A percentile compares a stretch with the other conserved stretches of the same genome.
phyloP scores from a whole-genome alignment of 139 green algal genomes.

The Chlamydomonas sphaeroides region DNA sequence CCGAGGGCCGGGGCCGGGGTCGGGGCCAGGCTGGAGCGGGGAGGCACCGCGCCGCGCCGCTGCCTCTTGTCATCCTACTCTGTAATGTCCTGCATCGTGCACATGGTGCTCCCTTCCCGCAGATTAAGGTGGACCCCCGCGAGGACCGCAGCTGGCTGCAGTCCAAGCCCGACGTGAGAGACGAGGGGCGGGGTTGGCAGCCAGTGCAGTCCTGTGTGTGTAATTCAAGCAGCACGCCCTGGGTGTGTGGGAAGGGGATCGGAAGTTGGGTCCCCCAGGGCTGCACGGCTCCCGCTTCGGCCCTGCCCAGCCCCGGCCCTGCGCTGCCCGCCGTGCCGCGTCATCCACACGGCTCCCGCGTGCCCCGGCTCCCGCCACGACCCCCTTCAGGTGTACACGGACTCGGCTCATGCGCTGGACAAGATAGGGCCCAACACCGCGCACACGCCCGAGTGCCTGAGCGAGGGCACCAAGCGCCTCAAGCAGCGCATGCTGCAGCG shows the following conservation, averaged over 20 bases:
- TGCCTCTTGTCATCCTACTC: too few species aligned
- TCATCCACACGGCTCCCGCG: neutral
- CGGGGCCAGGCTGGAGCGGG: too few species aligned
- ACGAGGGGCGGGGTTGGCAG: too few species aligned
- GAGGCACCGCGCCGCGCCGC: too few species aligned
- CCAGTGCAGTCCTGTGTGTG: too few species aligned
- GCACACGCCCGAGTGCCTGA: conserved; percentile 60
- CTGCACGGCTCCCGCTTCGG: neutral
- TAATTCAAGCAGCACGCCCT: too few species aligned
- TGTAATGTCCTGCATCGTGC: too few species aligned
- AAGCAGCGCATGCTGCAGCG: conserved; percentile 83
- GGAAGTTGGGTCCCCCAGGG: too few species aligned
- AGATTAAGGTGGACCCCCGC: conserved; percentile 62
- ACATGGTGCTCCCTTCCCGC: neutral
- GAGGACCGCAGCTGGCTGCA: conserved; percentile 79
- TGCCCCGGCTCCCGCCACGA: neutral
- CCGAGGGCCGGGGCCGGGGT: neutral
- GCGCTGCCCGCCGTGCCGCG: too few species aligned
- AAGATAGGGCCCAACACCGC: conserved; percentile 42
- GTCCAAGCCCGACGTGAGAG: conserved; percentile 53
- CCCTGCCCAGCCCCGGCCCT: neutral
- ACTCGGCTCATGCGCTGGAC: conserved; percentile 74
- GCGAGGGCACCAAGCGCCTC: conserved; percentile 77
- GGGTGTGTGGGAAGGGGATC: too few species aligned
- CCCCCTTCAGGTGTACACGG: conserved; percentile 60